Evolutionary conservation across 805 yeast species (phyloP), one percentile per base, ranked within the genome.

Genomic region (Myxozyma vanderwaltii): DNA sequence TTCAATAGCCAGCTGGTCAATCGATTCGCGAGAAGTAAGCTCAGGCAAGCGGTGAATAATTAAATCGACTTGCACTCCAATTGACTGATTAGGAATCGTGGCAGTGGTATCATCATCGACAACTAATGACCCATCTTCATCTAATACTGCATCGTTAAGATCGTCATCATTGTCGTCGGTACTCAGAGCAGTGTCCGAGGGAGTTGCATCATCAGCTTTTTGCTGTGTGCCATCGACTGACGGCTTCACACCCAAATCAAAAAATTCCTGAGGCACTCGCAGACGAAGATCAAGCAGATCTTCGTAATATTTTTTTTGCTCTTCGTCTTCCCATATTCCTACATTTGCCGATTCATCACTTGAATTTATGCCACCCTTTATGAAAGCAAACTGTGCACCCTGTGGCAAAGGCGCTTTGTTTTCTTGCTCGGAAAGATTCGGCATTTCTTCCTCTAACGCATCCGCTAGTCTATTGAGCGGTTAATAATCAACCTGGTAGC

Each of bases 201-300:
- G 54, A 12, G 3, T 29, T 15, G 43, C 5, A 8, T 13, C 47
- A 17, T 40, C 47, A 4, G 67, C 65, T n/a, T 71, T 73, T 0
- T 76, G 70, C 0, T 78, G 64, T 4, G 26, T 44, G 13, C 31
- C 17, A 36, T 40, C 49, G 10, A 23, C 43, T n/a, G 41, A 26
- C 2, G 43, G 6, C 40, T 44, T 68, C 2, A 70, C 70, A 3
- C 74, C 71, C 8, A 80, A 65, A 15, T 73, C 74, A 0, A 88
- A 85, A 19, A 84, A 72, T 1, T 74, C 77, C 31, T 81, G 82
- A 69, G 89, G 88, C 50, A 88, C 77, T 59, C 82, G 81, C 59
- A 81, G 86, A 49, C 90, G 79, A 46, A 90, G 77, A 7, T 79
- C 81, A 54, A 89, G 74, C 7, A 88, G 79, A 69, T 89, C 95